phyloP scores from a whole-genome alignment of 371 early-diverging fungal genomes.

The Mortierella sp. region DNA sequence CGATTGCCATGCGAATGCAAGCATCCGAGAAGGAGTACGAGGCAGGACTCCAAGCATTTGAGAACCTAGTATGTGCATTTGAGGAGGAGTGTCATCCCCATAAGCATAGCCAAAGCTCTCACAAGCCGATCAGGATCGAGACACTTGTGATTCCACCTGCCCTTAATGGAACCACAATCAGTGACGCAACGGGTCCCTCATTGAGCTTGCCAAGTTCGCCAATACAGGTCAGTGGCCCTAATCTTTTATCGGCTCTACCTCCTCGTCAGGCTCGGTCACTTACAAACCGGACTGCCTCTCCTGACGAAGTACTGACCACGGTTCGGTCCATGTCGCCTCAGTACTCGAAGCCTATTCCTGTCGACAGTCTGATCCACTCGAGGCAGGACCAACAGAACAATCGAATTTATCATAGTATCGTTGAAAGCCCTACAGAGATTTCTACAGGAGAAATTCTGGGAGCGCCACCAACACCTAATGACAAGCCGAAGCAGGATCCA shows the following conservation, averaged over 20 bases:
- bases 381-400: background rate
- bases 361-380: background rate
- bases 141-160: background rate
- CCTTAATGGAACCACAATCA: background rate
- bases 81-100: conserved; percentile 27
- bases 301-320: background rate
- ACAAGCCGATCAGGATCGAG: background rate
- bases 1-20: conserved; percentile 1
- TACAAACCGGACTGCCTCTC: background rate
- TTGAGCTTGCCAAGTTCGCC: conserved; percentile 7
- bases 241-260: background rate
- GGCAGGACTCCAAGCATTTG: conserved; percentile 32
- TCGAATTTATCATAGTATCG: background rate
- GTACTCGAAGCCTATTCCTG: conserved; percentile 19
- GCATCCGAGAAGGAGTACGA: conserved; percentile 24
- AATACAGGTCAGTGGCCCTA: background rate
- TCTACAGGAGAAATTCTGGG: background rate
- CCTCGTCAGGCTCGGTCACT: conserved; percentile 23
- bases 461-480: background rate
- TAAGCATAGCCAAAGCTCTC: background rate
- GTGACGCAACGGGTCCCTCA: background rate
- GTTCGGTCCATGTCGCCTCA: conserved; percentile 34
- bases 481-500: background rate
- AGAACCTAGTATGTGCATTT: conserved; percentile 34
- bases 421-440: background rate